phyloP scores from a whole-genome alignment of 805 yeast genomes.

The Yarrowia yakushimensis region DNA sequence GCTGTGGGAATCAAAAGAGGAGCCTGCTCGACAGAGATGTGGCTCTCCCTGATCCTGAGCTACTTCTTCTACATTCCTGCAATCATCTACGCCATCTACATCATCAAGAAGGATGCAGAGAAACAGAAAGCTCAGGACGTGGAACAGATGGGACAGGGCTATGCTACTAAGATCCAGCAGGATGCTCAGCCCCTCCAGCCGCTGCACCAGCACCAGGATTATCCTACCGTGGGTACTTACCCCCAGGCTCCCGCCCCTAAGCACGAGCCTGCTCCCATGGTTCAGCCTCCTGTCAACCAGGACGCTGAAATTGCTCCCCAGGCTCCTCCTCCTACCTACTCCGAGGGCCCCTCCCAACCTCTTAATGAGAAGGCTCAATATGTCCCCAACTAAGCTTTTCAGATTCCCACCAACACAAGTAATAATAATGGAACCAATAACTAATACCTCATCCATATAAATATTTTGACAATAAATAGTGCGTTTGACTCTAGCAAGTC shows the following conservation, averaged over 20 bases:
- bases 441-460: not conserved
- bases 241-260: not conserved
- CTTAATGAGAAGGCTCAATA: not conserved
- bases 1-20: not conserved
- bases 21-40: not conserved
- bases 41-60: not conserved
- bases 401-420: not conserved
- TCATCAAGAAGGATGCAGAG: not conserved
- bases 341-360: not conserved
- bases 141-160: not conserved
- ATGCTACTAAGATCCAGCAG: not conserved
- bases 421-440: too few species aligned
- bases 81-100: not conserved
- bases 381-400: not conserved
- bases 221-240: not conserved
- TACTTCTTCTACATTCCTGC: not conserved
- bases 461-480: not conserved
- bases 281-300: not conserved
- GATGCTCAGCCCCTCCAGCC: not conserved
- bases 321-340: slow-evolving; percentile 4
- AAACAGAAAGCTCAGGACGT: not conserved
- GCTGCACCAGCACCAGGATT: not conserved
- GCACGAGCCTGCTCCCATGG: slow-evolving; percentile 6
- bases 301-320: not conserved
- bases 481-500: not conserved